Evolutionary conservation across 176 grass and related monocot species (phyloP), one percentile per base, ranked within the genome.

Genomic region (Oryza rufipogon): DNA sequence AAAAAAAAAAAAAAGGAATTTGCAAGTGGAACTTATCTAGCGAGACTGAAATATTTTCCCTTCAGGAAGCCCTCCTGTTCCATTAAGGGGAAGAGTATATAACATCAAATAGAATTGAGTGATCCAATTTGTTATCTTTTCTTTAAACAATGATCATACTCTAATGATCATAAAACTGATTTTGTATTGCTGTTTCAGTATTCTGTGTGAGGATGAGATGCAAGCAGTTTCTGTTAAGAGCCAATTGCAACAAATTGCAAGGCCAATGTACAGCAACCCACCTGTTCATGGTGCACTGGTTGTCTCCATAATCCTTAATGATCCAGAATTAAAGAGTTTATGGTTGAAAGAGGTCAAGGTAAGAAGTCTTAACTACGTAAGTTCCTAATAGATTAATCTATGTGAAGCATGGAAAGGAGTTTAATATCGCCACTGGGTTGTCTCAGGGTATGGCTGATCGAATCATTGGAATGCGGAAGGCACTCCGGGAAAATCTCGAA

Each of bases 181-280:
- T 64, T 82, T 30, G 64, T 80, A 52, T 67, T 81, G 10, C 79
- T 75, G 38, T 66, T 88, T 83, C 83, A 99, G 96, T 87, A 84
- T 99, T 83, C 66, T 99, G 32, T 99, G 96, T 44, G 91, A 96
- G 36, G 87, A 99, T 99, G 96, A 99, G 60, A 92, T 96, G 61
- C 87, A 99, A 83, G 93, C 88, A 52, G 93, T 96, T 68, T 60
- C 96, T 77, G 91, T 99, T 45, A 99, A 95, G 91, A 99, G 93
- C 84, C 96, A 98, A 74, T 81, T 98, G 79, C 93, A 98, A 84
- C 93, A 98, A 81, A 87, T 99, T 9, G 96, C 93, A 5, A 91
- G 96, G 73, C 93, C 96, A 80, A 98, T 98, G 93, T 98, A 98
- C 86, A 98, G 96, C 78, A 98, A 95, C 41, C 93, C 96, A 84